A percentile compares a stretch with the other conserved stretches of the same genome.
These are phyloP conservation scores for Coemansia sp. DNA, from an alignment of 192 early-diverging fungal genomes.

Conservation along the genomic window DNA sequence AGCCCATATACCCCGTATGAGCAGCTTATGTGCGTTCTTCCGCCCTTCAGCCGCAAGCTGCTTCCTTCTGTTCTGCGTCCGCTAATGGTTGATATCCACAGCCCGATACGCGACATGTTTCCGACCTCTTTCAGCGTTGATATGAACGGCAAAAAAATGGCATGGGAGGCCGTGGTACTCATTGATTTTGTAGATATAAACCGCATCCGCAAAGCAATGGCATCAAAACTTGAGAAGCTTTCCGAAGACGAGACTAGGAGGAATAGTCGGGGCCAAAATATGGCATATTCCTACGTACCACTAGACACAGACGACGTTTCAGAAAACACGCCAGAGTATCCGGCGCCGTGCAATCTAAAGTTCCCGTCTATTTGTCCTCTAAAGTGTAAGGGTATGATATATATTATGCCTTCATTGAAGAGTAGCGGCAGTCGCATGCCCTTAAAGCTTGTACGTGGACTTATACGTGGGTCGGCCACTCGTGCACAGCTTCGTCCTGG, in stretches of 20 bases:
- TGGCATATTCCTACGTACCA: constrained; percentile 61
- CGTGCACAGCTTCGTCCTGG: constrained; percentile 72
- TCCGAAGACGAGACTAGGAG: constrained; percentile 61
- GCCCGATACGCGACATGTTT: constrained; percentile 96
- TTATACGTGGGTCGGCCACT: constrained; percentile 63
- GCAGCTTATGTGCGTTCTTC: constrained; percentile 98
- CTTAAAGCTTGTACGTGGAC: constrained; percentile 57
- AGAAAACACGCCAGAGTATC: constrained; percentile 43
- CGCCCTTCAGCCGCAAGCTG: constrained; percentile 78
- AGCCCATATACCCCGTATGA: constrained; percentile 93
- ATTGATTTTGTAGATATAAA: constrained; percentile 95
- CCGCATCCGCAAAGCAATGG: constrained; percentile 82
- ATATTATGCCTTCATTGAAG: constrained; percentile 64
- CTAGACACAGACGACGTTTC: constrained; percentile 42
- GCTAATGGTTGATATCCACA: constrained; percentile 79
- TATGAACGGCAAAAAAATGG: constrained; percentile 97
- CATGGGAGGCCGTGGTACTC: constrained; percentile 98
- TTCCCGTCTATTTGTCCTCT: constrained; percentile 72
- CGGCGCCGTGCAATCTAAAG: constrained; percentile 60
- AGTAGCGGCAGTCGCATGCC: constrained; percentile 3
- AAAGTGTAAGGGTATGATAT: constrained; percentile 57
- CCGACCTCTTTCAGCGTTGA: constrained; percentile 89
- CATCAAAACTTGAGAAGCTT: constrained; percentile 62
- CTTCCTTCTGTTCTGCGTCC: constrained; percentile 80
- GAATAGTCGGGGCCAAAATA: constrained; percentile 63